Conservation (phyloP, 495 filamentous ascomycete species). For the Margaritispora aquatica region DNA sequence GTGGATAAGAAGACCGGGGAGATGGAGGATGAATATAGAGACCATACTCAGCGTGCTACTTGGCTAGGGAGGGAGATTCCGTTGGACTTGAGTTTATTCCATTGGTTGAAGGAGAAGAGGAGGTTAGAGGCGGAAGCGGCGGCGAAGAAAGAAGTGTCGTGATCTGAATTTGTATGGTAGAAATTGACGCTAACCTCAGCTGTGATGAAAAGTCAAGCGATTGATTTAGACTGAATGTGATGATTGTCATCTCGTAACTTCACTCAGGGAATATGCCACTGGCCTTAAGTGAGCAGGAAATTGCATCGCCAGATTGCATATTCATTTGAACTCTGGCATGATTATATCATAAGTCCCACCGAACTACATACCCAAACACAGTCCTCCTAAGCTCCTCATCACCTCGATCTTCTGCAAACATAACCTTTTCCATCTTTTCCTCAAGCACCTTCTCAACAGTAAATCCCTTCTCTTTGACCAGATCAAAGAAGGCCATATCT, state of each 20-base stretch:
- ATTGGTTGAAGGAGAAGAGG: slow-evolving; percentile 15
- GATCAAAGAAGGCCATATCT: slow-evolving; percentile 80
- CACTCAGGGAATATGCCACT: no score
- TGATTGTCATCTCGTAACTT: no score
- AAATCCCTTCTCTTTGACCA: slow-evolving; percentile 62
- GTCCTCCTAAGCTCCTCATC: slow-evolving; percentile 70
- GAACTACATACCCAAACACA: slow-evolving; percentile 72
- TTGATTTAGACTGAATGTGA: no score
- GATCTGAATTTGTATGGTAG: no score
- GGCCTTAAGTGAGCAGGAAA: no score
- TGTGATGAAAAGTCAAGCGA: no score
- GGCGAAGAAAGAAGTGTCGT: slow-evolving; percentile 1
- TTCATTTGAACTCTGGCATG: neutral
- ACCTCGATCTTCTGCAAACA: slow-evolving; percentile 85
- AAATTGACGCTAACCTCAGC: no score
- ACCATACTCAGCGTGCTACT: slow-evolving; percentile 64
- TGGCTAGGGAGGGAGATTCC: slow-evolving; percentile 77
- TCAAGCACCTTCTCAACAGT: slow-evolving; percentile 72
- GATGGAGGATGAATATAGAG: slow-evolving; percentile 36
- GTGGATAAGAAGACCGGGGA: slow-evolving; percentile 30
- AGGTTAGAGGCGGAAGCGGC: neutral
- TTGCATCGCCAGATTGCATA: no score
- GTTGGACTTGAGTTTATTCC: slow-evolving; percentile 60
- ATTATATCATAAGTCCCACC: slow-evolving; percentile 33
- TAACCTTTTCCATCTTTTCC: slow-evolving; percentile 69